Evolutionary conservation across 768 basidiomycete species (phyloP).

Genomic region (Amanita pallidorosea): DNA sequence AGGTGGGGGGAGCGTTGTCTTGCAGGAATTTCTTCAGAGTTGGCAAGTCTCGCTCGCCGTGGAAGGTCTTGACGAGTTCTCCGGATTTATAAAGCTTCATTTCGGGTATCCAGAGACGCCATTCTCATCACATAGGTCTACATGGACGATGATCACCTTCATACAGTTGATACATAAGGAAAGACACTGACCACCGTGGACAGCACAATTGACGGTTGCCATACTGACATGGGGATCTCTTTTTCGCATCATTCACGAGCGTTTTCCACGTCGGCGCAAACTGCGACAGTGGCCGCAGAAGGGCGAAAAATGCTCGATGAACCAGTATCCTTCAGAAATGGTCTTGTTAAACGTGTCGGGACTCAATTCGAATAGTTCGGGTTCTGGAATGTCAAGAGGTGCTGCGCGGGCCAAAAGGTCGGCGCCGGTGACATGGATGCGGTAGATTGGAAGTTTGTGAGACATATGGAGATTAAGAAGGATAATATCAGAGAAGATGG

Average conservation of each 20-base stretch:
- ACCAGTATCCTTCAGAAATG: constrained; percentile 54
- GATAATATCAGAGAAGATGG: background rate
- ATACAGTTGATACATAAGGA: too few relatives aligned
- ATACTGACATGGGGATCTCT: constrained; percentile 47
- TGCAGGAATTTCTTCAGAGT: constrained; percentile 44
- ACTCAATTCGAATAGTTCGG: constrained; percentile 26
- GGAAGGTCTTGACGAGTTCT: constrained; percentile 44
- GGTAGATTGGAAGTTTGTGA: background rate
- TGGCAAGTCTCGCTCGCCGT: constrained; percentile 40
- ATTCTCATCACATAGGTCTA: constrained; percentile 76
- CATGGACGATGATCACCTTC: background rate
- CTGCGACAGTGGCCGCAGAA: constrained; percentile 70
- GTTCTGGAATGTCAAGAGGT: background rate
- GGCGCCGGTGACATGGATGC: background rate
- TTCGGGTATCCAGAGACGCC: constrained; percentile 58
- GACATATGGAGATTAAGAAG: background rate
- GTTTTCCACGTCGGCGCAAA: constrained; percentile 81
- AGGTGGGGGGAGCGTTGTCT: constrained; percentile 22
- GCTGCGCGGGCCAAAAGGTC: background rate
- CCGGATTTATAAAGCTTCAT: constrained; percentile 68
- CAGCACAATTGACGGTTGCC: constrained; percentile 68
- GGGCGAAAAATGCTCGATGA: constrained; percentile 84
- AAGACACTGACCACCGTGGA: constrained; percentile 15
- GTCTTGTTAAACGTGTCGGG: constrained; percentile 48
- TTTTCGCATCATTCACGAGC: constrained; percentile 42